Base-by-base conservation (phyloP, 2,329 filamentous ascomycete species). In the Drechslerella coelobrocha region DNA sequence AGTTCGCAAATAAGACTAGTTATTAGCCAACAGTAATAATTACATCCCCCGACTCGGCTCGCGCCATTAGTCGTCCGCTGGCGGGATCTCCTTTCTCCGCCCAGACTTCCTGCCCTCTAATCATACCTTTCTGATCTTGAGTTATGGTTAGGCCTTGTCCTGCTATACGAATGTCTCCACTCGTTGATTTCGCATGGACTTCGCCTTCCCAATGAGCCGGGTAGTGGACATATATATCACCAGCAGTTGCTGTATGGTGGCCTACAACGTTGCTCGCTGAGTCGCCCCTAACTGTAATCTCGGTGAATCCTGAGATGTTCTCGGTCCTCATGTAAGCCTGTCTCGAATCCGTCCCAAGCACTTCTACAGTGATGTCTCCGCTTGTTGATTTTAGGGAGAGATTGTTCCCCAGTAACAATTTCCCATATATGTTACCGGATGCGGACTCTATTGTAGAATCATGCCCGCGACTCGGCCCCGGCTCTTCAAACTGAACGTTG, bases 161-260 rank as follows among this genome's bases (percentile, higher is more conserved):
- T n/a, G 63, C 31, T 24, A 63, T 6, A 5, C 53, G 57, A 9
- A 71, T 59, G 43, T 71, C 59, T 8, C 66, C 66, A 9, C 53
- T 47, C 9, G 23, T 47, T 1, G 53, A 9, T 12, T 71, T 71
- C 12, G 59, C 66, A 29, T 71, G 66, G 17, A 71, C 37, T 43
- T 71, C 66, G 12, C 66, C 66, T 52, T 71, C 66, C 66, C 66
- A 71, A 5, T 29, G 43, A 24, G 53, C 41, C 19, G 66, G 66
- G 37, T 71, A 71, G 2, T 39, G 52, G 2, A 63, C 37, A 7
- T 51, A 19, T n/a, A 71, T 43, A 37, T 71, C 66, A 1, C 66
- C 27, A 12, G 37, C 51, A 10, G 43, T 55, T 3, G 66, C 14
- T 27, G 53, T 71, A 26, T 71, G 59, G 27, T 52, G 50, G 19